These are phyloP conservation scores for Globisporangium okanoganense DNA, from an alignment of 352 stramenopile species.

Conservation along the genomic window DNA sequence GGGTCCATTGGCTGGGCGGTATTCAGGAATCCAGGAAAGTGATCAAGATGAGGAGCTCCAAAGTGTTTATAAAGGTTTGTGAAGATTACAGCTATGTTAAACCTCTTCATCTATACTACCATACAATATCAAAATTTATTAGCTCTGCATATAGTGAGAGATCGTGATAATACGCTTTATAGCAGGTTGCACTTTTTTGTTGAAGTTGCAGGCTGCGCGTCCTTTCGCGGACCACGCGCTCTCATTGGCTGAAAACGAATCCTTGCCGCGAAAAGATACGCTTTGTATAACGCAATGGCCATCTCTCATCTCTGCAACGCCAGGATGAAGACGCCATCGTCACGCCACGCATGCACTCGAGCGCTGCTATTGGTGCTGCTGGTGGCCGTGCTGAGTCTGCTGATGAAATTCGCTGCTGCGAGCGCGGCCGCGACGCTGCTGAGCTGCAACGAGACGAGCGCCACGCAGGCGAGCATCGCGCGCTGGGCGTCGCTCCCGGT, in stretches of 20 bases:
- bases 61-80: not conserved
- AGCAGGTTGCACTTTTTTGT: not conserved
- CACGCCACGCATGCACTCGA: not conserved
- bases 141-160: not conserved
- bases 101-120: too few relatives aligned
- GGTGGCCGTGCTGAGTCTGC: not conserved
- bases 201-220: not conserved
- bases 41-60: not conserved
- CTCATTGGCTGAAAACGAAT: not conserved
- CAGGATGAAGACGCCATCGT: not conserved
- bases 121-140: too few relatives aligned
- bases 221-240: conserved; percentile 6
- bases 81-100: too few relatives aligned
- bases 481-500: conserved; percentile 49
- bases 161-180: not conserved
- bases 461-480: conserved; percentile 32
- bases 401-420: not conserved
- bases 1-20: not conserved
- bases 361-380: not conserved
- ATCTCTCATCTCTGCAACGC: not conserved
- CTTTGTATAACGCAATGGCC: not conserved
- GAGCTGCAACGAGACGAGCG: conserved; percentile 47
- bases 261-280: not conserved
- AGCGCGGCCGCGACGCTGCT: conserved; percentile 18
- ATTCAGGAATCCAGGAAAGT: not conserved